Evolutionary conservation across 495 filamentous ascomycete species (phyloP).

Genomic region (Penicillium goetzii): DNA sequence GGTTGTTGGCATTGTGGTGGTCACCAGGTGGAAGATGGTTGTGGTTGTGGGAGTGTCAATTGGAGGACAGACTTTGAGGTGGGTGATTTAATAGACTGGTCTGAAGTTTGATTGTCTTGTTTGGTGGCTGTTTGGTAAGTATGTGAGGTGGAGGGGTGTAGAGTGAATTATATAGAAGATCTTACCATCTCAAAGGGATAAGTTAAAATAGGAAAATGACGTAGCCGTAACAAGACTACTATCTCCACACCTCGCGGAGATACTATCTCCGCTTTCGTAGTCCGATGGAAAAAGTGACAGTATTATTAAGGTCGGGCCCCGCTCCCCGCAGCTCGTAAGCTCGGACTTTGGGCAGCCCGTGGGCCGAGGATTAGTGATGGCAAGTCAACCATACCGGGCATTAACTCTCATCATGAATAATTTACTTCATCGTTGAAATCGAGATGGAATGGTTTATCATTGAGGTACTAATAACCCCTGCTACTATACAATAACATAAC

Average conservation of each 20-base stretch:
- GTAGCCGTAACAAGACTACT: too few relatives aligned
- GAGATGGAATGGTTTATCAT: too few relatives aligned
- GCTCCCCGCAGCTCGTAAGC: background rate
- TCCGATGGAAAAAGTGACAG: too few relatives aligned
- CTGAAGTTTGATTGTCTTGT: background rate
- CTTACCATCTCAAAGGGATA: too few relatives aligned
- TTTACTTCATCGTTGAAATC: too few relatives aligned
- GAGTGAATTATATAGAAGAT: background rate
- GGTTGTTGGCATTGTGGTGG: slow-evolving; percentile 26
- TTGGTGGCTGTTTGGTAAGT: background rate
- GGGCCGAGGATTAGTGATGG: too few relatives aligned
- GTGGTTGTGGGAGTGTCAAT: background rate
- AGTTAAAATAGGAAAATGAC: background rate
- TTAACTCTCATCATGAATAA: too few relatives aligned
- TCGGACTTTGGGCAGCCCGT: background rate
- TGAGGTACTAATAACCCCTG: too few relatives aligned
- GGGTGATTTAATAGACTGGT: background rate
- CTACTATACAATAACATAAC: background rate
- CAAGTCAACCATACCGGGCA: too few relatives aligned
- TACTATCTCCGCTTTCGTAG: too few relatives aligned
- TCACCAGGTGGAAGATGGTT: background rate
- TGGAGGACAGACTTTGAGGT: background rate
- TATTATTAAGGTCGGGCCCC: background rate
- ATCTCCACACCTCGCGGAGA: too few relatives aligned
- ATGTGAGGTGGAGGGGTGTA: background rate